Base-by-base conservation (phyloP, 2,329 filamentous ascomycete species). In the Teratosphaeria gauchensis region DNA sequence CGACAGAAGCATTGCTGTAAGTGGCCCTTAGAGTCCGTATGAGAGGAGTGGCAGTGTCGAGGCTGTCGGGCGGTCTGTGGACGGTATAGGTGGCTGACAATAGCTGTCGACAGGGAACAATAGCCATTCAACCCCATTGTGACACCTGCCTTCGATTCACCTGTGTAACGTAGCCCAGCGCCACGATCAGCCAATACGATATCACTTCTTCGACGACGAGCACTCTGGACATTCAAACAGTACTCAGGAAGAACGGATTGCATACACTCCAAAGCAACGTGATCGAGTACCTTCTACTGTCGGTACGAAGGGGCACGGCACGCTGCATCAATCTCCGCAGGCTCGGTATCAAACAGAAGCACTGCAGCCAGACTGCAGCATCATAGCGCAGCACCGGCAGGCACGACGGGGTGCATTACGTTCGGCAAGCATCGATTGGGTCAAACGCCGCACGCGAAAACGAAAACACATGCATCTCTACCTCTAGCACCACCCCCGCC, bases 281-380 rank as follows among this genome's bases (percentile, higher is more conserved):
- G 21, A n/a, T 8, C 31, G 35, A 19, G 21, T n/a, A 19, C 31
- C 16, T 21, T 48, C 28, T 30, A 54, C 54, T 31, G 30, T 21
- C 38, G 42, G 42, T 48, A 8, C 42, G 42, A 48, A n/a, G 16
- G 42, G 42, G n/a, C 42, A 48, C 42, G 42, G 42, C 42, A 48
- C 42, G n/a, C 42, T 48, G 42, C 42, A 21, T 48, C 42, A 48
- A 48, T 19, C n/a, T 48, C 42, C 42, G 42, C 42, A 9, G 42
- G 42, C n/a, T 48, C 42, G 35, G 19, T 21, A n/a, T 19, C 12
- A 9, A 14, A 51, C 31, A 28, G 31, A n/a, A 19, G 51, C 11
- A 35, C 56, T 51, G 56, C 56, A 58, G 33, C n/a, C 24, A 46
- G 16, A 57, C 56, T 30, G 42, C 55, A 9, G 55, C 19, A 56